These are phyloP conservation scores for sorghum (Sorghum bicolor) DNA, from an alignment of 176 grass and related monocot genomes.

Conservation along the genomic window DNA sequence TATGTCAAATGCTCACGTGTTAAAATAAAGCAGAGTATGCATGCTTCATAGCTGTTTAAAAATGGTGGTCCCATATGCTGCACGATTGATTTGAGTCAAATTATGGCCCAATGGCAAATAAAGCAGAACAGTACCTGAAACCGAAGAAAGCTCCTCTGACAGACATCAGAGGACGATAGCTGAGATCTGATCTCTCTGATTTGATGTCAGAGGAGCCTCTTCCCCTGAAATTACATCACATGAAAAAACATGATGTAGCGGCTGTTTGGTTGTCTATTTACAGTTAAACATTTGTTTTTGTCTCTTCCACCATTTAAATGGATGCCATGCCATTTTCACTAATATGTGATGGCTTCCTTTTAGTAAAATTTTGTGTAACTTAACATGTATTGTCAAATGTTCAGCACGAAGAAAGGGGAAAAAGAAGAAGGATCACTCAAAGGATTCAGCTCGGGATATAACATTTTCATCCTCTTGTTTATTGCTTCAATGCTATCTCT, in stretches of 20 bases:
- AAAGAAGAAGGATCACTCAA: conserved; percentile 83
- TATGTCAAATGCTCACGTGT: not conserved
- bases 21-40: conserved; percentile 5
- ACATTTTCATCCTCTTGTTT: conserved; percentile 64
- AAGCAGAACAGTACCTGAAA: not conserved
- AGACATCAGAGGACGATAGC: not conserved
- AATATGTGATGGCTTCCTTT: conserved; percentile 16
- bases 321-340: not conserved
- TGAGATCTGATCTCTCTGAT: not conserved
- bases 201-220: not conserved
- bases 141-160: not conserved
- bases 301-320: not conserved
- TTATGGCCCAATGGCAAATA: not conserved
- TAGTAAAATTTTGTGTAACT: not conserved
- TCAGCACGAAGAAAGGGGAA: conserved; percentile 83
- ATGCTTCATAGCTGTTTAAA: conserved; percentile 8
- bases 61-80: not conserved
- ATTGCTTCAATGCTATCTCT: conserved; percentile 86
- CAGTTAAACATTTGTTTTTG: not conserved
- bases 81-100: not conserved
- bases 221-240: conserved; percentile 6
- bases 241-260: not conserved
- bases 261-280: not conserved
- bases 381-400: conserved; percentile 22
- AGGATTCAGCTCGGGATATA: conserved; percentile 58